Evolutionary conservation across 2,329 filamentous ascomycete species (phyloP).

Genomic region (Orbilia quercus): DNA sequence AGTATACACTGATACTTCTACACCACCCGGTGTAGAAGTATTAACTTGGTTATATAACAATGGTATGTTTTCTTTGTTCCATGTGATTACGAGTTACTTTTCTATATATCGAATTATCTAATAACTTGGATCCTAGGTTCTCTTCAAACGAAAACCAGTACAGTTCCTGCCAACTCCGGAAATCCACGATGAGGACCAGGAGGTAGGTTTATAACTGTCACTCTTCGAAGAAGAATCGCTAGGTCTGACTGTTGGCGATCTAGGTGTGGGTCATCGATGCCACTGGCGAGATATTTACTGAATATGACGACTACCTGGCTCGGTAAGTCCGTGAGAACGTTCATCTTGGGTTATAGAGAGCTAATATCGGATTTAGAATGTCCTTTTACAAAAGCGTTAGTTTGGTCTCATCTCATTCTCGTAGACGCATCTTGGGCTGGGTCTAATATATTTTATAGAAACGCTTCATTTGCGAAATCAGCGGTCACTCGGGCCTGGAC

Average conservation of each 20-base stretch:
- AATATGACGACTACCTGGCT: constrained; percentile 86
- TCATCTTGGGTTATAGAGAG: constrained; percentile 54
- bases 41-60: constrained; percentile 23
- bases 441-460: constrained; percentile 67
- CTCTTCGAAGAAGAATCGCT: background rate
- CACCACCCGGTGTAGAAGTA: constrained; percentile 24
- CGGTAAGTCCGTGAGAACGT: constrained; percentile 71
- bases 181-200: constrained; percentile 81
- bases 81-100: constrained; percentile 59
- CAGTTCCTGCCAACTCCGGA: constrained; percentile 78
- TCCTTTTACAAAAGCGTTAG: constrained; percentile 79
- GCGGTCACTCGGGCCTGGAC: constrained; percentile 86
- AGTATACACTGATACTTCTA: constrained; percentile 20
- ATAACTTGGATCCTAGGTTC: constrained; percentile 72
- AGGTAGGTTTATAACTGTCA: constrained; percentile 70
- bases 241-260: constrained; percentile 13
- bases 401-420: background rate
- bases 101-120: constrained; percentile 46
- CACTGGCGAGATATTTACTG: constrained; percentile 88
- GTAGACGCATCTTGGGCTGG: too few relatives aligned
- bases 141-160: constrained; percentile 96
- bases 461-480: constrained; percentile 94
- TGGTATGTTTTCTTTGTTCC: constrained; percentile 62
- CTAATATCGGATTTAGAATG: constrained; percentile 70
- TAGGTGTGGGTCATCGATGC: constrained; percentile 92